phyloP scores from a whole-genome alignment of 169 alveolate species.

The Plasmodium blacklocki region DNA sequence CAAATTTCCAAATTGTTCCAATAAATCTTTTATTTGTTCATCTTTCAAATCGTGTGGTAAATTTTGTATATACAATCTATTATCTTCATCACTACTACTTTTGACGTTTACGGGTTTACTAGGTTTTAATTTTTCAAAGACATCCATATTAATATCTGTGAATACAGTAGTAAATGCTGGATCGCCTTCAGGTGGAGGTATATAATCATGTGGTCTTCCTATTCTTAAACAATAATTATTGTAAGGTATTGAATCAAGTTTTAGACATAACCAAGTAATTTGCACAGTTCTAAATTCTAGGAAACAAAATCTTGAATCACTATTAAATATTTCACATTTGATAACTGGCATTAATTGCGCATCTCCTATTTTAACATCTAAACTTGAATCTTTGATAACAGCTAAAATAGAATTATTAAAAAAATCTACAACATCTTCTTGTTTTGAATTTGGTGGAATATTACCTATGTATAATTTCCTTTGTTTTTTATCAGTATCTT shows the following conservation, averaged over 20 bases:
- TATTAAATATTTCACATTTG: conserved; percentile 85
- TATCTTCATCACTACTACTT: conserved; percentile 75
- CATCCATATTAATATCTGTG: conserved; percentile 75
- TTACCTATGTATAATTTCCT: conserved; percentile 85
- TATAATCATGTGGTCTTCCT: conserved; percentile 89
- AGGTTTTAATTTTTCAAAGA: conserved; percentile 69
- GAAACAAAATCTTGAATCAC: conserved; percentile 86
- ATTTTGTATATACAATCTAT: conserved; percentile 87
- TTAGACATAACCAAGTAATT: conserved; percentile 86
- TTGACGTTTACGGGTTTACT: conserved; percentile 25
- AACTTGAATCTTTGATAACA: conserved; percentile 54
- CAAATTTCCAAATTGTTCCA: conserved; percentile 89
- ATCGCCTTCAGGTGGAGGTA: conserved; percentile 87
- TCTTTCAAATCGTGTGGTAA: conserved; percentile 88
- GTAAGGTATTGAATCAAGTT: conserved; percentile 86
- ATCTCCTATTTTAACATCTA: conserved; percentile 71
- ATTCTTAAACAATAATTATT: conserved; percentile 85
- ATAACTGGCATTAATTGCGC: conserved; percentile 77
- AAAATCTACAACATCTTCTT: conserved; percentile 81
- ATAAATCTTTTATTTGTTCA: conserved; percentile 83
- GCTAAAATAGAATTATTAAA: conserved; percentile 79
- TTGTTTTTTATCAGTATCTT: conserved; percentile 82
- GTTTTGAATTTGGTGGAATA: conserved; percentile 83
- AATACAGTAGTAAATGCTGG: conserved; percentile 81
- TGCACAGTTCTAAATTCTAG: conserved; percentile 87